A percentile compares a stretch with the other conserved stretches of the same genome.
These are phyloP conservation scores for Vinca minor DNA, from an alignment of 257 asterid genomes.

Conservation along the genomic window DNA sequence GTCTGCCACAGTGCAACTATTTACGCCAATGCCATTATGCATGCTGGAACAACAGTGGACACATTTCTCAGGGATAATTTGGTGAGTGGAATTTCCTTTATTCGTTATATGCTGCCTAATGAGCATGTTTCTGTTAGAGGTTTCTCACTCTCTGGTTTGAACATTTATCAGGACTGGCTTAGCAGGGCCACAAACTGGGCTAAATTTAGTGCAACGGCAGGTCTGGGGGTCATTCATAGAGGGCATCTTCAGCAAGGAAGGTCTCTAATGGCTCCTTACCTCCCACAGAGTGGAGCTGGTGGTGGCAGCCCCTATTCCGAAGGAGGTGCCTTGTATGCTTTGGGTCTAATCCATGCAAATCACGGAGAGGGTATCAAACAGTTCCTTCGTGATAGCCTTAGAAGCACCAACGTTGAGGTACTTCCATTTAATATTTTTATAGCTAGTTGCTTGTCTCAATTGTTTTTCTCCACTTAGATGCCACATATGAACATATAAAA, in stretches of 20 bases:
- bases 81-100: slow-evolving; percentile 29
- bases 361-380: slow-evolving; percentile 96
- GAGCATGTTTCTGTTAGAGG: neutral
- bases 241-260: slow-evolving; percentile 97
- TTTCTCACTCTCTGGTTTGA: neutral
- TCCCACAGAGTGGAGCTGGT: slow-evolving; percentile 93
- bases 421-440: slow-evolving; percentile 1
- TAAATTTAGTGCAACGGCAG: slow-evolving; percentile 96
- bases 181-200: slow-evolving; percentile 99
- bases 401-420: slow-evolving; percentile 89
- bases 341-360: slow-evolving; percentile 95
- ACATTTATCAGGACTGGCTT: slow-evolving; percentile 88
- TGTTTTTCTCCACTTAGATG: neutral
- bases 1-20: slow-evolving; percentile 97
- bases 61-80: slow-evolving; percentile 92
- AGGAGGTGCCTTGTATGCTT: slow-evolving; percentile 96
- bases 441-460: neutral
- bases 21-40: slow-evolving; percentile 95
- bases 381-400: slow-evolving; percentile 82
- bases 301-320: slow-evolving; percentile 97
- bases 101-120: neutral
- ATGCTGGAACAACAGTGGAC: slow-evolving; percentile 97
- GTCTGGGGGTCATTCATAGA: slow-evolving; percentile 91
- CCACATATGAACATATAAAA: neutral
- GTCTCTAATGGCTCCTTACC: slow-evolving; percentile 95